Conservation (phyloP, 106 monocot species). For the Acorus calamus region DNA sequence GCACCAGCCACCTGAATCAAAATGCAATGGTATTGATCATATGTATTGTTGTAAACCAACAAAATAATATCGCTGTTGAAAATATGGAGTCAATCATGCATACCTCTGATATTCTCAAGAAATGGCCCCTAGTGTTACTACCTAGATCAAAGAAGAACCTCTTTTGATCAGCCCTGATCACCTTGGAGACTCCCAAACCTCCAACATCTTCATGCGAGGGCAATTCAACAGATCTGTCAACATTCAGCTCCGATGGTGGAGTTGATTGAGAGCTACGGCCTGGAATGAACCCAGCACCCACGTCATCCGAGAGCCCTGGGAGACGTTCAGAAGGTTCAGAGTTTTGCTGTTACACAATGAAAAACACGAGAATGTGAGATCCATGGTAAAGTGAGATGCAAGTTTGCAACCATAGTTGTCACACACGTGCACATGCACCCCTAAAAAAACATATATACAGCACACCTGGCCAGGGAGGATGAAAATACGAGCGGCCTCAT, state of each 20-base stretch:
- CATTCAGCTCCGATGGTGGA: slow-evolving; percentile 52
- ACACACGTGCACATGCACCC: not conserved
- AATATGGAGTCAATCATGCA: too few species aligned
- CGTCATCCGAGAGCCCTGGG: slow-evolving; percentile 90
- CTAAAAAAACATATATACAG: not conserved
- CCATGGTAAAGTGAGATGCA: not conserved
- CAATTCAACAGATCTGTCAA: slow-evolving; percentile 53
- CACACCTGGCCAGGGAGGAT: slow-evolving; percentile 47
- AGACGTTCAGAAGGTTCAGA: slow-evolving; percentile 53
- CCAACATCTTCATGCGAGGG: slow-evolving; percentile 42
- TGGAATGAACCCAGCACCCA: slow-evolving; percentile 91
- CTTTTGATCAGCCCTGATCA: slow-evolving; percentile 83
- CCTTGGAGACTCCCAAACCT: slow-evolving; percentile 58
- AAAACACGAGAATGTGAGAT: not conserved
- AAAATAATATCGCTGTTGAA: too few species aligned
- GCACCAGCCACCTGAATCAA: slow-evolving; percentile 60
- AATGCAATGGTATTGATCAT: too few species aligned
- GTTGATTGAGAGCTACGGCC: slow-evolving; percentile 36
- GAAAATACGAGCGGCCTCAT: slow-evolving; percentile 49
- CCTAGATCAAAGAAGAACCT: slow-evolving; percentile 94
- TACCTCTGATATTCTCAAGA: slow-evolving; percentile 93
- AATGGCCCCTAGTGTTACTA: slow-evolving; percentile 87
- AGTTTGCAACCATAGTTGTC: not conserved
- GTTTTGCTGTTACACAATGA: slow-evolving; percentile 27
- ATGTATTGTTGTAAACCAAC: not conserved